Conservation (phyloP, 805 yeast species). For the Lipomyces kockii region DNA sequence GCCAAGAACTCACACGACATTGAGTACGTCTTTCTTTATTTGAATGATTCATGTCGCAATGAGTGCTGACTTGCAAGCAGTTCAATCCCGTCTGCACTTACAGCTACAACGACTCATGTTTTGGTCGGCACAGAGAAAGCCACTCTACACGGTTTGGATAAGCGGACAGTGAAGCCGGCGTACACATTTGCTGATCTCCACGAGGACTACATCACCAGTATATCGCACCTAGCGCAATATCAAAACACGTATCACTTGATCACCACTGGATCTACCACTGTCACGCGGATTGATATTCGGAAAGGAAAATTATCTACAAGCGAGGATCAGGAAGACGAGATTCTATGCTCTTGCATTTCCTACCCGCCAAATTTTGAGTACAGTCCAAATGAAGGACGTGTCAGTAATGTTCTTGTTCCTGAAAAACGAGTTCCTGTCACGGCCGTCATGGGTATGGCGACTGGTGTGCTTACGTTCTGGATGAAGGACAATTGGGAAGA, state of each 20-base stretch:
- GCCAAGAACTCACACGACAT: slow-evolving; percentile 52
- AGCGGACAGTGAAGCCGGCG: slow-evolving; percentile 55
- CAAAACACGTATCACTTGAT: slow-evolving; percentile 78
- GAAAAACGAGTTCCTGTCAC: slow-evolving; percentile 41
- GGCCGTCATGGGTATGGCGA: slow-evolving; percentile 85
- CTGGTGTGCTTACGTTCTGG: slow-evolving; percentile 90
- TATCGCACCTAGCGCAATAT: slow-evolving; percentile 65
- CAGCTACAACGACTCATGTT: slow-evolving; percentile 44
- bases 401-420: slow-evolving; percentile 1
- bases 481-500: slow-evolving; percentile 63
- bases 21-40: not conserved
- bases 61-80: not conserved
- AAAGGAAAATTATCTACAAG: slow-evolving; percentile 68
- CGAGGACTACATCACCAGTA: slow-evolving; percentile 69
- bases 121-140: slow-evolving; percentile 70
- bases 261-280: slow-evolving; percentile 79
- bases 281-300: slow-evolving; percentile 77
- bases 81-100: slow-evolving; percentile 40
- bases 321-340: slow-evolving; percentile 93
- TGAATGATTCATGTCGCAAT: not conserved
- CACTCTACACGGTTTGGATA: slow-evolving; percentile 63
- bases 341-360: slow-evolving; percentile 71
- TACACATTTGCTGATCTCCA: slow-evolving; percentile 62
- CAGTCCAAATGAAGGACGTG: slow-evolving; percentile 10
- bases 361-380: slow-evolving; percentile 33